Conservation (phyloP, 2,329 filamentous ascomycete species). For the Raffaelea arxii region DNA sequence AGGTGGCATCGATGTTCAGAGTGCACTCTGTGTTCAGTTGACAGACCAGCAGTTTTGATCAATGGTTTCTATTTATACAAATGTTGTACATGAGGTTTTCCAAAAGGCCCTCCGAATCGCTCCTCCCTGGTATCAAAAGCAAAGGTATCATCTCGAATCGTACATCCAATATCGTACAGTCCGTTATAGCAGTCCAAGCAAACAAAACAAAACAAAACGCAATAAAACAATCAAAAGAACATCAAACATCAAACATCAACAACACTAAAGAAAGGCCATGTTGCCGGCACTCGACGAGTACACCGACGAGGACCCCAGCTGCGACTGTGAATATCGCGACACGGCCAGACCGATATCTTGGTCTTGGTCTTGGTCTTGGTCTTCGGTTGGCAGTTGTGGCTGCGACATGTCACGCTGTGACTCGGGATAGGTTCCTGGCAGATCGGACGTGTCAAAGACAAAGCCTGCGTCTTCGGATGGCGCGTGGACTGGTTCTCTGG, state of each 20-base stretch:
- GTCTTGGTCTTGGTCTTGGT: neutral
- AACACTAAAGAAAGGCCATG: neutral
- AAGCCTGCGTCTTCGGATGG: neutral
- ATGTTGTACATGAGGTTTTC: no score
- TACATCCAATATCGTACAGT: neutral
- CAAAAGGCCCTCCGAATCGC: no score
- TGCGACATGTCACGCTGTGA: neutral
- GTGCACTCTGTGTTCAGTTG: no score
- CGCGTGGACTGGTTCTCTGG: no score
- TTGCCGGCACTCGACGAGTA: neutral
- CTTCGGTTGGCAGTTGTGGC: neutral
- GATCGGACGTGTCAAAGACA: neutral
- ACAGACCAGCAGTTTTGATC: no score
- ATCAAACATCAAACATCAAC: neutral
- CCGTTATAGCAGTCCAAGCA: neutral
- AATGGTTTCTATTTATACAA: no score
- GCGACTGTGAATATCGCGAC: conserved; percentile 9
- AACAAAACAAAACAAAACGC: neutral
- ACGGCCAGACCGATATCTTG: conserved; percentile 8
- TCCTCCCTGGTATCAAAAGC: no score
- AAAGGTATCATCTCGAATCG: neutral
- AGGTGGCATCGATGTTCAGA: no score
- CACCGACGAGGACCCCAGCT: conserved; percentile 7
- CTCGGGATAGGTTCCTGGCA: neutral
- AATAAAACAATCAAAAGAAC: neutral